These are phyloP conservation scores for Mycena capillaripes DNA, from an alignment of 768 basidiomycete species.

Conservation along the genomic window DNA sequence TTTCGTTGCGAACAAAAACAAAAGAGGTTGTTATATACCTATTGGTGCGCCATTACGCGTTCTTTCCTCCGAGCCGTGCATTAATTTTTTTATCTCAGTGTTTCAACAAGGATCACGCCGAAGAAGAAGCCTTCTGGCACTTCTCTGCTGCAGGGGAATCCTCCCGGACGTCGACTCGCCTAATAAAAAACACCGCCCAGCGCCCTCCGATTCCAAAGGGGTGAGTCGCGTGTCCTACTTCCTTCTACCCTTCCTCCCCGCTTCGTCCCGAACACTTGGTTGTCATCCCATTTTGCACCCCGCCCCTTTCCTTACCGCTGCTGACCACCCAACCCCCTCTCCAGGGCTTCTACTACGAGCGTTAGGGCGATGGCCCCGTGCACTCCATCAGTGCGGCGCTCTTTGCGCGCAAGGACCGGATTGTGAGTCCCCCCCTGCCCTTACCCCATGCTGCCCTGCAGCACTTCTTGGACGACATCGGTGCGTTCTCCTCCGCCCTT, in stretches of 20 bases:
- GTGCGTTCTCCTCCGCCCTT: neutral
- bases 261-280: no score
- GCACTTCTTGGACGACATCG: neutral
- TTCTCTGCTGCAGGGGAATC: no score
- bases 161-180: no score
- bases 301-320: neutral
- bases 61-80: no score
- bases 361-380: constrained; percentile 63
- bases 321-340: neutral
- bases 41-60: no score
- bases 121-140: no score
- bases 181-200: no score
- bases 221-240: constrained; percentile 61
- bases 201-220: constrained; percentile 51
- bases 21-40: no score
- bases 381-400: constrained; percentile 70
- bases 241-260: neutral
- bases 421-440: constrained; percentile 30
- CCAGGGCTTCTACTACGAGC: constrained; percentile 50
- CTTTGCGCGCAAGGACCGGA: constrained; percentile 54
- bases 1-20: no score
- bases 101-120: no score
- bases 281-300: no score
- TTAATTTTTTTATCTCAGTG: no score
- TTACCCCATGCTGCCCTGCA: neutral